Evolutionary conservation across 495 filamentous ascomycete species (phyloP).

Genomic region (Parathielavia appendiculata): DNA sequence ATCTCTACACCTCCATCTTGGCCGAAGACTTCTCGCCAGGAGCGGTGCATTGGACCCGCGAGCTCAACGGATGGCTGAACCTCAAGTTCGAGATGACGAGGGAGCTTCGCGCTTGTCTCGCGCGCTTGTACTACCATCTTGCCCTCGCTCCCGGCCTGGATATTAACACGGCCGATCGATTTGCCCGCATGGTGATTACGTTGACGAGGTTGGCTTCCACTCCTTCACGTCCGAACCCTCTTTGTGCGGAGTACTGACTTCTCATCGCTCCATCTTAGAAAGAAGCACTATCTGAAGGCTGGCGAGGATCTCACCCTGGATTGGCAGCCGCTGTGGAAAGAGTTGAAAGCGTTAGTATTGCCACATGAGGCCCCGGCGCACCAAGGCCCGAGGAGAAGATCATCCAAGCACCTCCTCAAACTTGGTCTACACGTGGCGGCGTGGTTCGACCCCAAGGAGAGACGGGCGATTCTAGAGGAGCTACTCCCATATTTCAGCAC

Average conservation of each 20-base stretch:
- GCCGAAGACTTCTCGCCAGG: constrained; percentile 92
- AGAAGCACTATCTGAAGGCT: constrained; percentile 90
- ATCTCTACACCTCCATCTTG: constrained; percentile 85
- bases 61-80: constrained; percentile 89
- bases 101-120: constrained; percentile 73
- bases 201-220: constrained; percentile 65
- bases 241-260: constrained; percentile 8
- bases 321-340: constrained; percentile 88
- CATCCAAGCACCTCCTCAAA: constrained; percentile 62
- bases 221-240: background rate
- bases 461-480: constrained; percentile 86
- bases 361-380: constrained; percentile 66
- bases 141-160: constrained; percentile 88
- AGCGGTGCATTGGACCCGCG: constrained; percentile 93
- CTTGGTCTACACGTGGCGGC: constrained; percentile 82
- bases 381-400: constrained; percentile 39
- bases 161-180: constrained; percentile 72
- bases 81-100: constrained; percentile 94
- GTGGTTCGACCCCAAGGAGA: constrained; percentile 85
- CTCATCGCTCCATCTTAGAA: constrained; percentile 50
- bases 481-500: constrained; percentile 93
- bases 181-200: constrained; percentile 92
- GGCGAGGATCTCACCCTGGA: constrained; percentile 84
- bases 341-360: constrained; percentile 82
- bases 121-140: constrained; percentile 91